Evolutionary conservation across 208 protist species (phyloP).

Genomic region (Trichomonas tenax): DNA sequence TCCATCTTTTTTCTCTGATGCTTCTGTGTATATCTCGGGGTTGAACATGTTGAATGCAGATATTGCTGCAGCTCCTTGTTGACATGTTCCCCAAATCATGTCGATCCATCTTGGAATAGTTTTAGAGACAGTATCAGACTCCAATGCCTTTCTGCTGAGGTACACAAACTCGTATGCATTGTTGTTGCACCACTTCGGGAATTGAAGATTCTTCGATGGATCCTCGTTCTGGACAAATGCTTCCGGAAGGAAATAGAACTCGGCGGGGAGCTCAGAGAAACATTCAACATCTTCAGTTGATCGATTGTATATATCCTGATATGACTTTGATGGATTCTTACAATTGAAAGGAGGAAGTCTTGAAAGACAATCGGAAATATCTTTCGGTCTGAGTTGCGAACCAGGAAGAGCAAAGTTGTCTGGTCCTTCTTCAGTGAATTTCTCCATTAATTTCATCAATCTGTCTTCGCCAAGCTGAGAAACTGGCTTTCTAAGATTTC

Average conservation of each 20-base stretch:
- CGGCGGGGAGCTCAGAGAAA: background rate
- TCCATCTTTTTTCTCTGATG: conserved; percentile 41
- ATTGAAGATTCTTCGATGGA: background rate
- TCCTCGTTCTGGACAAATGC: background rate
- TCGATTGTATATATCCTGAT: background rate
- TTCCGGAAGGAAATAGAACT: background rate
- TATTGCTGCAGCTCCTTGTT: background rate
- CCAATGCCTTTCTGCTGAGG: background rate
- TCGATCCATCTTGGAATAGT: background rate
- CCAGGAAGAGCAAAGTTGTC: background rate
- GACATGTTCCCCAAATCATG: background rate
- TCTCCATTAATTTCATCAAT: background rate
- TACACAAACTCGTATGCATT: background rate
- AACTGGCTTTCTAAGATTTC: background rate
- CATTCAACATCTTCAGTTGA: background rate
- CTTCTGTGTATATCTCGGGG: background rate
- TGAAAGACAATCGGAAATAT: background rate
- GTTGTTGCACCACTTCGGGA: background rate
- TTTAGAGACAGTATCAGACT: conserved; percentile 23
- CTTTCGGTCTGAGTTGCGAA: background rate
- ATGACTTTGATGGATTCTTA: background rate
- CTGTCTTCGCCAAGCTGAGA: background rate
- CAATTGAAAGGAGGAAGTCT: background rate
- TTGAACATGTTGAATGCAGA: background rate
- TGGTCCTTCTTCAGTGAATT: background rate